Percentiles rank a stretch among this genome's conserved stretches.
Conservation (phyloP, 148 eudicot species). For the Camellia lanceoleosa region DNA sequence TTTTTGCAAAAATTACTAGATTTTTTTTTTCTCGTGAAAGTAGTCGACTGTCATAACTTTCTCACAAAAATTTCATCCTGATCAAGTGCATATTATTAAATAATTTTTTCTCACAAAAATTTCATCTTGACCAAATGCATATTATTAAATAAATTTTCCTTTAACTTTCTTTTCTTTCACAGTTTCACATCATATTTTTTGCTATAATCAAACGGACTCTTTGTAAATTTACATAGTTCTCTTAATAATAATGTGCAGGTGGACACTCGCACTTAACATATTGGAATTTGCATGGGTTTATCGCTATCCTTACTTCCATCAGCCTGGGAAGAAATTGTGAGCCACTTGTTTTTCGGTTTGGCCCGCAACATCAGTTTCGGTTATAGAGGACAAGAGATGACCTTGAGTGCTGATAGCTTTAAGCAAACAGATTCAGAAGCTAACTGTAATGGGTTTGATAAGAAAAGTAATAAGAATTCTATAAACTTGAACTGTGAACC, state of each 20-base stretch:
- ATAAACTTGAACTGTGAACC: conserved; percentile 46
- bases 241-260: conserved; percentile 6
- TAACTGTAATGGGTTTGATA: conserved; percentile 9
- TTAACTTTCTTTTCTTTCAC: no score
- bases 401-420: conserved; percentile 39
- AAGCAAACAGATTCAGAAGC: conserved; percentile 38
- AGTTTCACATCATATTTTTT: no score
- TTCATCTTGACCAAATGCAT: no score
- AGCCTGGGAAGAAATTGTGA: conserved; percentile 57
- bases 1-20: no score
- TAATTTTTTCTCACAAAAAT: no score
- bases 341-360: conserved; percentile 26
- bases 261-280: neutral
- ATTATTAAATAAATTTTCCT: no score
- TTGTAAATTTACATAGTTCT: neutral
- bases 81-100: no score
- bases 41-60: no score
- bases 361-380: conserved; percentile 18
- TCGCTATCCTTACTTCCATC: conserved; percentile 53
- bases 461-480: conserved; percentile 24
- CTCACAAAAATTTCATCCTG: no score
- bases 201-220: neutral
- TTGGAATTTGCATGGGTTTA: conserved; percentile 31
- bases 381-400: conserved; percentile 33
- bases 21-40: no score